These are phyloP conservation scores for Colletotrichum chrysophilum DNA, from an alignment of 2,329 filamentous ascomycete species.

Conservation along the genomic window DNA sequence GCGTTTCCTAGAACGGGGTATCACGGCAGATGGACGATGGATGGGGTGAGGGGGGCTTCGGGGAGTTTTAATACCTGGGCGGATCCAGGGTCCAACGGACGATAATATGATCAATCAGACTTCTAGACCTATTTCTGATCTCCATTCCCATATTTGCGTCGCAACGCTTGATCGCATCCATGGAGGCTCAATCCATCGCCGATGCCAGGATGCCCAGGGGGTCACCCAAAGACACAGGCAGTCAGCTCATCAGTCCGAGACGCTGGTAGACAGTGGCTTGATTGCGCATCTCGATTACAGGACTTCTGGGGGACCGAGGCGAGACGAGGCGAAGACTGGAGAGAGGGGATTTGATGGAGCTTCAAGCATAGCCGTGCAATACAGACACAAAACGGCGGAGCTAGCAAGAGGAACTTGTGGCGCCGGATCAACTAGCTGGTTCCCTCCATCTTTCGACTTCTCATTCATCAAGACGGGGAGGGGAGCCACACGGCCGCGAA, in stretches of 20 bases:
- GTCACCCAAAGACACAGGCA: not conserved
- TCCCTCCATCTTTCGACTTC: not conserved
- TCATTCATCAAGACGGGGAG: not conserved
- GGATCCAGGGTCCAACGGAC: constrained; percentile 12
- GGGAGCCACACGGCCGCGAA: not conserved
- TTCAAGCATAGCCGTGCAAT: not conserved
- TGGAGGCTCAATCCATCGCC: not conserved
- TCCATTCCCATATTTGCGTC: not conserved
- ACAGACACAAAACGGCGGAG: not conserved
- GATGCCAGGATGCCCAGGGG: not conserved
- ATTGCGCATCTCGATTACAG: constrained; percentile 15
- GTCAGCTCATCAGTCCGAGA: constrained; percentile 19
- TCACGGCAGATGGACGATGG: not conserved
- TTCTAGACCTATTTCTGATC: not conserved
- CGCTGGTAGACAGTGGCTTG: constrained; percentile 14
- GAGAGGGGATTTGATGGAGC: not conserved
- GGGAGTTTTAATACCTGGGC: constrained; percentile 6
- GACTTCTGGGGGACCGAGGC: not conserved
- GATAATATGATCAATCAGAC: constrained; percentile 2
- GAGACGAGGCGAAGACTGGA: not conserved
- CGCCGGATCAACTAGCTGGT: not conserved
- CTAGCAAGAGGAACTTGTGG: not conserved
- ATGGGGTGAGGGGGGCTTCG: not conserved
- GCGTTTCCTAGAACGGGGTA: not conserved
- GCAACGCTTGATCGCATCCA: not conserved